phyloP scores from a whole-genome alignment of 345 rosid genomes.

The Linum tenue region DNA sequence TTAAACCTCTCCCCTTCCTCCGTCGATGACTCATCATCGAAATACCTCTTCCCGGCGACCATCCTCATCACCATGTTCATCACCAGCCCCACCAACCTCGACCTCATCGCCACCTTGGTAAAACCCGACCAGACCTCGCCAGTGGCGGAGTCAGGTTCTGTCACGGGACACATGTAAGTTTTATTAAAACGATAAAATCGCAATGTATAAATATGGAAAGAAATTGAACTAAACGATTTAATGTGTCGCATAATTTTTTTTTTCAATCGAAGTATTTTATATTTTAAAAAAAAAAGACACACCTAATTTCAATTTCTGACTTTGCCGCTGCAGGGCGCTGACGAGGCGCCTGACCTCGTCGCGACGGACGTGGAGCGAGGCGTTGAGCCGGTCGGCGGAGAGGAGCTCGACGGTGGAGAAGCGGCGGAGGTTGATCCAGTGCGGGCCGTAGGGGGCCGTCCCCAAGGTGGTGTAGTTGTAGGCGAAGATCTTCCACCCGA shows the following conservation, averaged over 20 bases:
- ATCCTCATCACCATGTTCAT: conserved; percentile 11
- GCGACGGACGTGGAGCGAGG: background rate
- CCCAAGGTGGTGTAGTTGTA: conserved; percentile 5
- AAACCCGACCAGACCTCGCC: background rate
- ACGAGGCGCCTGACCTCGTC: conserved; percentile 6
- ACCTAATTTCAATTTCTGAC: no score
- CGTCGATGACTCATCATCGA: background rate
- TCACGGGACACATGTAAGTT: background rate
- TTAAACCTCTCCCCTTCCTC: background rate
- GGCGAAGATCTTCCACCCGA: background rate
- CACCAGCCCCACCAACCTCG: background rate
- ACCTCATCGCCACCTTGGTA: conserved; percentile 4
- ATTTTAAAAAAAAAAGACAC: no score
- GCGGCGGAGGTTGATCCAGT: conserved; percentile 15
- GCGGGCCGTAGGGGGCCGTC: conserved; percentile 1
- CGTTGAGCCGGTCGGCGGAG: background rate
- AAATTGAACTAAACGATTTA: no score
- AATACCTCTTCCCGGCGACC: conserved; percentile 9
- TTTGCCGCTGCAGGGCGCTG: no score
- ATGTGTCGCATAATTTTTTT: no score
- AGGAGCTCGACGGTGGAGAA: background rate
- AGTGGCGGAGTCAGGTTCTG: no score
- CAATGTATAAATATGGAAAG: no score
- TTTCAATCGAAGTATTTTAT: no score
- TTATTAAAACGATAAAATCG: no score